Evolutionary conservation across 192 early-diverging fungal genomes (phyloP), one percentile per base, ranked within the genome.

Genomic region (Entophlyctis luteolus): DNA sequence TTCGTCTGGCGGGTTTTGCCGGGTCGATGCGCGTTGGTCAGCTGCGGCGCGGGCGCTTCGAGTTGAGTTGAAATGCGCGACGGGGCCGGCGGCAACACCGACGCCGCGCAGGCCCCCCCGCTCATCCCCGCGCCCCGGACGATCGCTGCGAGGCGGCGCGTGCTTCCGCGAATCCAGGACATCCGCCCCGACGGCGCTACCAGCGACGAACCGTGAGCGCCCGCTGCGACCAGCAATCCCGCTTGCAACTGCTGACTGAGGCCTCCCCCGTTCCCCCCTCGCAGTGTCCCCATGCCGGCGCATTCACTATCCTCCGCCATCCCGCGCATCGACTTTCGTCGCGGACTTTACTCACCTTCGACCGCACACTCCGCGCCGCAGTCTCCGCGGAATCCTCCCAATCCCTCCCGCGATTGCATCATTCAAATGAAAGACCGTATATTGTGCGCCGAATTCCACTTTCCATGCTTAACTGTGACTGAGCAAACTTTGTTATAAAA

Each of bases 341-440:
- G 37, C 16, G 23, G 22, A 22, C 32, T 42, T 57, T 22, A n/a
- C 27, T 10, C 29, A 16, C 16, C n/a, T 25, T 20, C 0, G 22
- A 27, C 22, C 52, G 29, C 14, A 25, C 16, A 54, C 52, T 2
- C 16, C 14, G 4, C 50, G 36, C 29, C 28, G 14, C 29, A 34
- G 20, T 34, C 3, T 34, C 20, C 18, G 28, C 14, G 4, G 6
- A 34, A 6, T 56, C 55, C 18, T 56, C 28, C 55, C 3, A 6
- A 56, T 12, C 18, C 10, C 10, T 34, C 4, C 55, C 12, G 36
- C 14, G 4, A 56, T 5, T 4, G 55, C 28, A 6, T 4, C 55
- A 45, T 35, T 14, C 22, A 45, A 6, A 60, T 60, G 58, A 60
- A 60, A 25, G 58, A 60, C 38, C n/a, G 32, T n/a, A 60, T 60